Base-by-base conservation (phyloP, 768 basidiomycete genomes). In the Kwoniella dendrophila region DNA sequence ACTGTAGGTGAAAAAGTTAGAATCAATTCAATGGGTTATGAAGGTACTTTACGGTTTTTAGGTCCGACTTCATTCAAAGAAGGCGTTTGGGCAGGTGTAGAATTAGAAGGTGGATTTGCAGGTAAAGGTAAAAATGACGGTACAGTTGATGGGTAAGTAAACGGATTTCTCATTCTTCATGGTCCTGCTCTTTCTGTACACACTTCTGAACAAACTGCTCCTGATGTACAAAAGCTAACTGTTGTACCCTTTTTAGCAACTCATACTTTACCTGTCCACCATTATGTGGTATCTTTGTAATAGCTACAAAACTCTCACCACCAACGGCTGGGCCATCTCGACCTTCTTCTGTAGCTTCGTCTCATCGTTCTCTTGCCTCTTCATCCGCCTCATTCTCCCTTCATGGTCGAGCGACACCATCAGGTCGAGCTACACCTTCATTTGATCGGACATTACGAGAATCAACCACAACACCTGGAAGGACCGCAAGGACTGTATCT, bases 71-170 rank as follows among this genome's bases (percentile, higher is more conserved):
- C 90, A 18, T 90, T 90, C 52, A 97, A 97, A 78, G 83, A 85
- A 2, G 95, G 94, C 3, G 80, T 87, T 5, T 99, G 91, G 90
- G 95, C 90, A 16, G 95, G 95, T 14, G 90, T 99, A 22, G 91
- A 97, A 79, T 83, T 99, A 22, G 82, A 85, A 68, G 88, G 87
- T 34, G 90, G 90, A 5, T 95, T 92, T 74, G 79, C 84, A 18
- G 93, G 95, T 20, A 90, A 89, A 77, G 95, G 95, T 0, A 99
- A 98, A 82, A 99, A 99, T 71, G 86, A 97, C 70, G 95, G 95
- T 33, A 85, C 86, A 45, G 93, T 95, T 4, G 84, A 82, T 64
- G 91, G 90, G 94, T 96, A 75, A 82, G 41, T 43, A 6, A 43
- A 43, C 20, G 6, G 6, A 5, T 20, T 5, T 14, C 8, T 14